A percentile compares a stretch with the other conserved stretches of the same genome.
Evolutionary conservation across 306 rosid genomes (phyloP).

Genomic region (Castanospermum australe): DNA sequence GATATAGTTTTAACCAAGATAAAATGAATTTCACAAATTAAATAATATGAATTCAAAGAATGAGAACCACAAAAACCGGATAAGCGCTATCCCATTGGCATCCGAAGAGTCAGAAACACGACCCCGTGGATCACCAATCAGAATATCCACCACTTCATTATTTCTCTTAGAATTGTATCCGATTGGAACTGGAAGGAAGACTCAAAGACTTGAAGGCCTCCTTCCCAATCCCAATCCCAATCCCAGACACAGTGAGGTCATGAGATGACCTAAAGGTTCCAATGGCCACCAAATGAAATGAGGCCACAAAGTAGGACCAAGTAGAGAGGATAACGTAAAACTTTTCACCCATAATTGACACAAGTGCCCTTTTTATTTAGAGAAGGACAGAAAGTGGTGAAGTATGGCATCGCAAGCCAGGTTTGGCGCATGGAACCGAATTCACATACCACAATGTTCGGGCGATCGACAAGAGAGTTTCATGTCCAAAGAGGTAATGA

Average conservation of each 20-base stretch:
- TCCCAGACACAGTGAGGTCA: too few relatives aligned
- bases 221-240: too few relatives aligned
- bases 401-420: slow-evolving; percentile 40
- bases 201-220: background rate
- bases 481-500: slow-evolving; percentile 12
- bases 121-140: background rate
- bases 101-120: background rate
- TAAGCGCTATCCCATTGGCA: slow-evolving; percentile 12
- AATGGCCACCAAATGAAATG: background rate
- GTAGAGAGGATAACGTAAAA: background rate
- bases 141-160: background rate
- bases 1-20: too few relatives aligned
- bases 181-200: background rate
- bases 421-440: slow-evolving; percentile 38
- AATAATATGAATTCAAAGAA: too few relatives aligned
- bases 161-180: background rate
- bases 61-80: slow-evolving; percentile 35
- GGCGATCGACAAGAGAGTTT: slow-evolving; percentile 11
- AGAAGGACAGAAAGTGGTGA: background rate
- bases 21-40: too few relatives aligned
- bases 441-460: slow-evolving; percentile 31
- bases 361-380: background rate
- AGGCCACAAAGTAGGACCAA: background rate
- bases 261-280: background rate
- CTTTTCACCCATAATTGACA: background rate